A percentile compares a stretch with the other conserved stretches of the same genome.
Conservation (phyloP, 1,139 yeast genomes). For the Sugiyamaella novakii region DNA sequence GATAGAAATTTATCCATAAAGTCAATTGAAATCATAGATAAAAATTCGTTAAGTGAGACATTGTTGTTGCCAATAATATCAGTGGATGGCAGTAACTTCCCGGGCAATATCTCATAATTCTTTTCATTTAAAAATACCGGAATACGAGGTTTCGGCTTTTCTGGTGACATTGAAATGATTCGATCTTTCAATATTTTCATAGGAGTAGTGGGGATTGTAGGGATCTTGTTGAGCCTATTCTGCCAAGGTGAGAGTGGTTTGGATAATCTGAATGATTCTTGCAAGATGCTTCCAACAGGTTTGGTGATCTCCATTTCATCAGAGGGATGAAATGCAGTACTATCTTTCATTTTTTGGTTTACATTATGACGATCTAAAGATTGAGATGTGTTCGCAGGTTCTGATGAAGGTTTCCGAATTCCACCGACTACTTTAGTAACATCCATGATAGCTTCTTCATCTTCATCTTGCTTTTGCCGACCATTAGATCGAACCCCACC, state of each 20-base stretch:
- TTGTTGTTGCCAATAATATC: constrained; percentile 16
- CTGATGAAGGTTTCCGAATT: neutral
- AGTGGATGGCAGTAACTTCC: neutral
- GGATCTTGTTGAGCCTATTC: neutral
- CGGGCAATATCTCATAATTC: neutral
- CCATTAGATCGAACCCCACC: constrained; percentile 11
- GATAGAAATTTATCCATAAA: constrained; percentile 41
- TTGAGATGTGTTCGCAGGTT: constrained; percentile 3
- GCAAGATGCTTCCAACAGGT: constrained; percentile 1
- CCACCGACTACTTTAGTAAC: constrained; percentile 14
- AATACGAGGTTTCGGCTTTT: constrained; percentile 12
- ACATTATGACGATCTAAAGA: neutral
- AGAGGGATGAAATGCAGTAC: too few relatives aligned
- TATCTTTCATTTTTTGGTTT: neutral
- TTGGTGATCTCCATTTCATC: constrained; percentile 5
- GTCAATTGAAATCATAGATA: constrained; percentile 38
- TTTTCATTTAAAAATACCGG: neutral
- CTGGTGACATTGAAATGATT: constrained; percentile 23
- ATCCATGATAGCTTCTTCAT: constrained; percentile 1
- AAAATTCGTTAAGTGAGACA: constrained; percentile 37
- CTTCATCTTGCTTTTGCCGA: neutral
- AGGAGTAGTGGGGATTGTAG: neutral
- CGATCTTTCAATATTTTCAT: constrained; percentile 7
- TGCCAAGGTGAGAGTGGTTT: constrained; percentile 7
- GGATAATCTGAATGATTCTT: neutral